Evolutionary conservation across 2,329 filamentous ascomycete species (phyloP).

Genomic region (Chaetomiaceae sp.): DNA sequence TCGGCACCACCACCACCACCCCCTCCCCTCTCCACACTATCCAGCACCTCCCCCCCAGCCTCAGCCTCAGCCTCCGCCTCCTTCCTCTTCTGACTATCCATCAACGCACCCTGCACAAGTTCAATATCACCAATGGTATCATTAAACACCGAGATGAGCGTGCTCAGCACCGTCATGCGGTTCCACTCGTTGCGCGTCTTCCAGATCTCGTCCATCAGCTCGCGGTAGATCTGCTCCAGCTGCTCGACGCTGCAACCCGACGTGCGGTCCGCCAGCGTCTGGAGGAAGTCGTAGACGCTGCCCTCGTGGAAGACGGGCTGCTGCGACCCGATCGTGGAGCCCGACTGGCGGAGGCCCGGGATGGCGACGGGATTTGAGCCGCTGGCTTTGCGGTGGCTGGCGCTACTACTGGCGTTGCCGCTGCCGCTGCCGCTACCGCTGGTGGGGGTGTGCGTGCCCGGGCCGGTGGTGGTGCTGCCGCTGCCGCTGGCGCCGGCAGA

Average conservation of each 20-base stretch:
- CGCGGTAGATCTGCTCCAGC: constrained; percentile 85
- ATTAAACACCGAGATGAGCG: constrained; percentile 67
- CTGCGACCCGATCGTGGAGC: constrained; percentile 39
- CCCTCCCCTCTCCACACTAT: constrained; percentile 13
- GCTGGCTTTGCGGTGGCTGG: not conserved
- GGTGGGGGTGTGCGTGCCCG: constrained; percentile 6
- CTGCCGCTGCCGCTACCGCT: not conserved
- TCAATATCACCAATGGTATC: constrained; percentile 41
- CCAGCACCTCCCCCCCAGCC: constrained; percentile 8
- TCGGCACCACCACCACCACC: too few species aligned
- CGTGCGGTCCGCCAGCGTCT: constrained; percentile 60
- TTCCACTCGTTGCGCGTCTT: constrained; percentile 74
- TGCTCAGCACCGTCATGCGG: constrained; percentile 58
- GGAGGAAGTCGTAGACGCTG: constrained; percentile 54
- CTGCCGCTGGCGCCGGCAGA: constrained; percentile 5
- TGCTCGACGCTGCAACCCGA: constrained; percentile 86
- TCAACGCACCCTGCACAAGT: constrained; percentile 27
- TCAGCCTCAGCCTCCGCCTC: not conserved
- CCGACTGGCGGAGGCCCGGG: constrained; percentile 28
- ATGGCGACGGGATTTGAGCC: not conserved
- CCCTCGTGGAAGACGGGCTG: constrained; percentile 43
- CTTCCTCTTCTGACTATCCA: constrained; percentile 17
- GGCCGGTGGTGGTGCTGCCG: constrained; percentile 18
- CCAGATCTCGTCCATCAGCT: constrained; percentile 90
- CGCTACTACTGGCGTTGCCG: constrained; percentile 1